Base-by-base conservation (phyloP, 2,329 filamentous ascomycete species). In the Diaporthe vaccinii region DNA sequence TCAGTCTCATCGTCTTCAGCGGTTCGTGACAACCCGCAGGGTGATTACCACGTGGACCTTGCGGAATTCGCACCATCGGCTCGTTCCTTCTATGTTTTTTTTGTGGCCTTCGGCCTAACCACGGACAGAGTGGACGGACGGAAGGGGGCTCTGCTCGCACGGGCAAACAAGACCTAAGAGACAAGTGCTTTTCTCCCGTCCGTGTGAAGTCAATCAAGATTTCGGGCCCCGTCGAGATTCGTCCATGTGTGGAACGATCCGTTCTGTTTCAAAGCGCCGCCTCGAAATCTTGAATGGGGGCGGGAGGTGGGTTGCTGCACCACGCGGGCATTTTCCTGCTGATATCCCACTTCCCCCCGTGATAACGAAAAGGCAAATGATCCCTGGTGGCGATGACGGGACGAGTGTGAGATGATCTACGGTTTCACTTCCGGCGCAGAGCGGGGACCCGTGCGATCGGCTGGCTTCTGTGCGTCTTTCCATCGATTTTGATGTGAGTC, bases 331-430 rank as follows among this genome's bases (percentile, higher is more conserved):
- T 49, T 65, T 65, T 51, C 51, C 68, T 57, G 49, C 58, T 41
- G 53, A 72, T 53, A 34, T 69, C 34, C n/a, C 61, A n/a, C 41
- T 2, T 65, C 41, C 61, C 46, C 39, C 34, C 46, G 65, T 69
- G 34, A 28, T 41, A 59, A 44, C 58, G 53, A 28, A 57, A 36
- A 55, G 57, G 49, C 58, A 55, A 55, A 25, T 62, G 59, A 59
- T 59, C 58, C 58, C 55, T 51, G 57, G 49, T 41, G 68, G 51
- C 49, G 39, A 51, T 67, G 74, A 55, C 49, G 72, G 72, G 61
- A 67, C 36, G 72, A 68, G 59, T 68, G 72, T 68, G 72, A 73
- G 72, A 73, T 73, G 72, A 73, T 73, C 72, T 73, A 68, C 72
- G 72, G 72, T 68, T 73, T 73, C 72, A 73, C 59, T 73, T 73